Base-by-base conservation (phyloP, 169 alveolate genomes). In the Cryptosporidium tyzzeri region DNA sequence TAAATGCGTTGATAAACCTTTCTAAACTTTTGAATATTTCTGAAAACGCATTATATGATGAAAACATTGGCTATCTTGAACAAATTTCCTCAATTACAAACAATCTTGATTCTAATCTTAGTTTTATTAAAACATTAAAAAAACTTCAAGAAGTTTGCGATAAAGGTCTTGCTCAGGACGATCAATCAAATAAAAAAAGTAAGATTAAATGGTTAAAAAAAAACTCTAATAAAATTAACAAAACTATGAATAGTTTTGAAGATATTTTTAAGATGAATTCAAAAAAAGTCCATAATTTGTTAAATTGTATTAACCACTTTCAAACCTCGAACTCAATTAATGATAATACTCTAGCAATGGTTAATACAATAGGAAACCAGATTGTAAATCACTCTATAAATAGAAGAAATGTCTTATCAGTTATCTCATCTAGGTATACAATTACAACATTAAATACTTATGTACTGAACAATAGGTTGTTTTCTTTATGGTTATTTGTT, bases 271-370 rank as follows among this genome's bases (percentile, higher is more conserved):
- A 80, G 10, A 41, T 37, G 18, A 14, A 61, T 16, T 62, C 50
- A 80, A 80, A 62, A 16, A 62, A 62, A 61, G 48, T 62, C 4
- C 45, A 62, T 14, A 59, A 62, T 45, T 65, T 80, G 18, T 26
- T 65, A 80, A 80, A 80, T 29, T 80, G 89, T 44, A 80, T 80
- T 44, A 80, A 48, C 14, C 75, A 80, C 50, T 80, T 80, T 65
- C 80, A 80, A 70, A 67, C 45, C 37, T 37, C 39, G 4, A 26
- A 80, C 5, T 37, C 73, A 23, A 39, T 80, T 44, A 48, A 44
- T 14, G 55, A 59, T 9, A 59, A 45, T 14, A 31, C 89, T 59
- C 29, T 35, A 33, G 51, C 39, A 6, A 29, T 48, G 31, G 9
- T 80, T 39, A 39, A 62, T 12, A 37, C 45, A 31, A 62, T 80